Conservation (phyloP, 768 basidiomycete species). For the Tulasnella sp. region DNA sequence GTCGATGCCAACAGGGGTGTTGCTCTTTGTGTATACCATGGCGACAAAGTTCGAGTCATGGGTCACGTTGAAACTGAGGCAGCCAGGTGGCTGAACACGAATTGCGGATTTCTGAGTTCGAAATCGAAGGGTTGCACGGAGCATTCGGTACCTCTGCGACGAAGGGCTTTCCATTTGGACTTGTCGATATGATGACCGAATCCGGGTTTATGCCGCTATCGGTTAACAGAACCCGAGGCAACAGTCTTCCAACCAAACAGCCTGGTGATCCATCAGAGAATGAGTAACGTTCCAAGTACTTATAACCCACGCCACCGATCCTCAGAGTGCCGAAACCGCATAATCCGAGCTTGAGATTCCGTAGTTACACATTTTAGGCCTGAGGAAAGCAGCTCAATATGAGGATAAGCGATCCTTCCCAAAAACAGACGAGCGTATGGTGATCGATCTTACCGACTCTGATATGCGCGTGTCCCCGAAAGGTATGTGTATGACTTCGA, state of each 20-base stretch:
- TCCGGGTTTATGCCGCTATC: slow-evolving; percentile 41
- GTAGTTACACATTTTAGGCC: slow-evolving; percentile 36
- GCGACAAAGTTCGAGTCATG: slow-evolving; percentile 67
- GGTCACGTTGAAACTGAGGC: slow-evolving; percentile 50
- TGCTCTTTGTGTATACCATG: slow-evolving; percentile 39
- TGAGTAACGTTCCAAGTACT: not conserved
- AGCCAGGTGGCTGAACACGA: not conserved
- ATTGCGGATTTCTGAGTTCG: not conserved
- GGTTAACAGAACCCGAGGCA: slow-evolving; percentile 51
- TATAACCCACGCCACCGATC: slow-evolving; percentile 55
- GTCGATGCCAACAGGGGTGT: slow-evolving; percentile 50
- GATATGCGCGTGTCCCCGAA: not conserved
- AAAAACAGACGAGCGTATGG: not conserved
- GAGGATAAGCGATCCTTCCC: not conserved
- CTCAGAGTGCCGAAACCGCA: slow-evolving; percentile 54
- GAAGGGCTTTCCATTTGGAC: slow-evolving; percentile 65
- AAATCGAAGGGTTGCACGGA: not conserved
- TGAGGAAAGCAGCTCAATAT: not conserved
- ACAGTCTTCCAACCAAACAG: slow-evolving; percentile 62
- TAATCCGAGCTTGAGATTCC: slow-evolving; percentile 44
- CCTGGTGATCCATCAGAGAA: slow-evolving; percentile 35
- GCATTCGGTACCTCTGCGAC: slow-evolving; percentile 30
- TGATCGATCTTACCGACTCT: not conserved
- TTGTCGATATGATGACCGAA: slow-evolving; percentile 42
- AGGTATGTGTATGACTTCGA: not conserved